Conservation (phyloP, 495 filamentous ascomycete species). For the Daldinia grandis region DNA sequence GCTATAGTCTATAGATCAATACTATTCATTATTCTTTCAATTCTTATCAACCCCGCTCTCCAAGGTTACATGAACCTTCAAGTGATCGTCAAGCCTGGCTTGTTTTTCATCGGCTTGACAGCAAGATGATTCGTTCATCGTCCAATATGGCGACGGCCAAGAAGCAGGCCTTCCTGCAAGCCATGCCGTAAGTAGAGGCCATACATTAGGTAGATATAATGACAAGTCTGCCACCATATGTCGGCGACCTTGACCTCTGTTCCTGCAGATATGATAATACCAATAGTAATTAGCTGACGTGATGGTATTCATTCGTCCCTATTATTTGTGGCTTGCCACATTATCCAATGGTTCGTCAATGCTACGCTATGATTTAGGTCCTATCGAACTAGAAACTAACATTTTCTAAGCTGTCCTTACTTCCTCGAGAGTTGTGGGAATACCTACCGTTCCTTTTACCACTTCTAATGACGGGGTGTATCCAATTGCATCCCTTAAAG, state of each 20-base stretch:
- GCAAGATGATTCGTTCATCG: constrained; percentile 30
- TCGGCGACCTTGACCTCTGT: background rate
- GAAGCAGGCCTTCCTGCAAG: constrained; percentile 13
- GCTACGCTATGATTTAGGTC: background rate
- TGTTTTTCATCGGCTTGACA: constrained; percentile 11
- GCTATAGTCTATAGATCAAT: background rate
- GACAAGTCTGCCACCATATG: background rate
- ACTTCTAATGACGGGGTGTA: constrained; percentile 41
- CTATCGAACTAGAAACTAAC: constrained; percentile 9
- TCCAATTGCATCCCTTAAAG: constrained; percentile 44
- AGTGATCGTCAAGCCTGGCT: constrained; percentile 10
- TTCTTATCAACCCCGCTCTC: constrained; percentile 37
- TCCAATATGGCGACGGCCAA: constrained; percentile 13
- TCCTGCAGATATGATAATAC: constrained; percentile 3
- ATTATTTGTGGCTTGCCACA: constrained; percentile 15
- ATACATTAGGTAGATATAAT: constrained; percentile 17
- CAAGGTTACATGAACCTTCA: constrained; percentile 34
- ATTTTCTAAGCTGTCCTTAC: constrained; percentile 12
- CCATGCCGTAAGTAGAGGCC: background rate
- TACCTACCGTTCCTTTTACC: constrained; percentile 53
- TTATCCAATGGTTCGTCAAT: constrained; percentile 30
- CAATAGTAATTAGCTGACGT: constrained; percentile 2
- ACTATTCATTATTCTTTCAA: background rate
- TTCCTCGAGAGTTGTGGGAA: constrained; percentile 40
- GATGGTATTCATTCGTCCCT: constrained; percentile 8